Conservation (phyloP, 768 basidiomycete species). For the Polyporus arcularius region DNA sequence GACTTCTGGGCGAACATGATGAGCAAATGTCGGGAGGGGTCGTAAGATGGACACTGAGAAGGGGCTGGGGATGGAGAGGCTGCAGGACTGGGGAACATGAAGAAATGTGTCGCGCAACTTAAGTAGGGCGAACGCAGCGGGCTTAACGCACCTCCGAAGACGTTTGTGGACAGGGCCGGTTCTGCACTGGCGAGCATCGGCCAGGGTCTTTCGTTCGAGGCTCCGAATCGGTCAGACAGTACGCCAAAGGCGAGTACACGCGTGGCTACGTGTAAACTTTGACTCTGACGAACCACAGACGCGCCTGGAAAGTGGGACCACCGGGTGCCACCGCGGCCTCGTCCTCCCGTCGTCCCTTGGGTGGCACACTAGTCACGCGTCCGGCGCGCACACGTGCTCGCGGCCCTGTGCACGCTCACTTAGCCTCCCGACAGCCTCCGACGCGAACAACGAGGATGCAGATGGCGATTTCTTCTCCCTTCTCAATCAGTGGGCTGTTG, state of each 20-base stretch:
- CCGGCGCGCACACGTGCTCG: constrained; percentile 3
- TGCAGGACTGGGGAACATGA: neutral
- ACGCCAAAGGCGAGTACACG: too few relatives aligned
- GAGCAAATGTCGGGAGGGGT: neutral
- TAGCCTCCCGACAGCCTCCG: too few relatives aligned
- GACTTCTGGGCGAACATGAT: neutral
- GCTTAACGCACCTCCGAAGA: neutral
- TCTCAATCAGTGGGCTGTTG: too few relatives aligned
- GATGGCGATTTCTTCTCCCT: too few relatives aligned
- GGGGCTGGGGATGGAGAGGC: neutral
- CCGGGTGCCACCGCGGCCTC: neutral
- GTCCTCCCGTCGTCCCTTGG: neutral
- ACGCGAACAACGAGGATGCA: too few relatives aligned
- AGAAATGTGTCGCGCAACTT: neutral
- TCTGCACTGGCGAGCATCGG: too few relatives aligned
- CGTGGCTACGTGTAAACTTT: too few relatives aligned
- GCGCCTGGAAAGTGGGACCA: neutral
- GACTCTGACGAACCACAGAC: too few relatives aligned
- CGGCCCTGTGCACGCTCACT: neutral
- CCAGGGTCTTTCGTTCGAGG: too few relatives aligned
- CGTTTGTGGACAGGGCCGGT: neutral
- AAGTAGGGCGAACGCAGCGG: neutral
- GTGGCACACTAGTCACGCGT: neutral
- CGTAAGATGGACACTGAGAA: neutral
- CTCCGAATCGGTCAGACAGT: too few relatives aligned